phyloP scores from a whole-genome alignment of 2,329 filamentous ascomycete genomes.

The Pseudogymnoascus sp. region DNA sequence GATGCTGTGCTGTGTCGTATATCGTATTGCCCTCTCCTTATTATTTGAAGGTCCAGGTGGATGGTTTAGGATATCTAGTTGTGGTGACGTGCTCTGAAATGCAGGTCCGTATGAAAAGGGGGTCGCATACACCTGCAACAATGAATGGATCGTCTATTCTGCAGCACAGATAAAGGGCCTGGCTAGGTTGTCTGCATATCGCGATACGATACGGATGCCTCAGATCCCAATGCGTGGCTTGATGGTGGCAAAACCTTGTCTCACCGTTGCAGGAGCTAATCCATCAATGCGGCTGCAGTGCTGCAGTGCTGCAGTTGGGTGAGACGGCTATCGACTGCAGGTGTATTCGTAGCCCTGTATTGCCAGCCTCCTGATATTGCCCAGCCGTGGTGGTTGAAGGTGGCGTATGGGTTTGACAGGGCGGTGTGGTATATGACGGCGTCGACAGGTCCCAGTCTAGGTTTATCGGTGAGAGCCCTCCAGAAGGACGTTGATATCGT shows the following conservation, averaged over 20 bases:
- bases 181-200: background rate
- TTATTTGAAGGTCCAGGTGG: background rate
- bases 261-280: background rate
- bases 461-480: background rate
- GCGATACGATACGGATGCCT: background rate
- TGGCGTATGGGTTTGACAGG: background rate
- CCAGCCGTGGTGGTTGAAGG: background rate
- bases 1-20: background rate
- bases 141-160: background rate
- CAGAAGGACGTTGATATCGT: background rate
- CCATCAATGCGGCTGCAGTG: background rate
- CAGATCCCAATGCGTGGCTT: background rate
- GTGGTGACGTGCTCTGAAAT: background rate
- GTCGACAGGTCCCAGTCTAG: background rate
- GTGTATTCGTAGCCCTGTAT: background rate
- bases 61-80: background rate
- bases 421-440: background rate
- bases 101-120: background rate
- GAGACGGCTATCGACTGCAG: background rate
- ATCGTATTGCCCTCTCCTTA: background rate
- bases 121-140: background rate
- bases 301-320: background rate
- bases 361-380: background rate
- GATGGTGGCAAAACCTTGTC: background rate
- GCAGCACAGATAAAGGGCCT: background rate